Evolutionary conservation across 768 basidiomycete genomes (phyloP), one percentile per base, ranked within the genome.

Genomic region (Hygrophoropsis aurantiaca): DNA sequence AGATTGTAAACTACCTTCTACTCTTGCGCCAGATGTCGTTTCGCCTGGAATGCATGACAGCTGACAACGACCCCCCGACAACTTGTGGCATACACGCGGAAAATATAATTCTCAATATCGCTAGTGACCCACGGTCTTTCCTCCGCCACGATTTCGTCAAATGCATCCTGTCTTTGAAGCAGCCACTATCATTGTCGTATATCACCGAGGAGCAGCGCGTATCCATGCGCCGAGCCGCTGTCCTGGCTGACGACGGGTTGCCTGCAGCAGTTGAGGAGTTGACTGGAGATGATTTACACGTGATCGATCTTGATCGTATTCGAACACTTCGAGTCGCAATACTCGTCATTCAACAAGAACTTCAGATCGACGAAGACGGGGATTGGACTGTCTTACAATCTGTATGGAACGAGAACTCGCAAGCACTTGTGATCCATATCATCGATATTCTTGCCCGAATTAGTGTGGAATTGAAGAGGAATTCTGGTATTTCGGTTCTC

Each of bases 1-100:
- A 84, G 89, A 85, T 90, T 39, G 75, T 87, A 24, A 85, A 89
- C 52, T 84, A 85, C 56, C 71, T 89, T 7, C 69, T 92, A 11
- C 73, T 87, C 13, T 65, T 90, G 20, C 81, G 83, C 5, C 87
- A 89, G 60, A 76, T 89, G 64, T 80, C 81, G 0, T 80, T 81
- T 43, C 82, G 88, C 9, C 70, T 91, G 19, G 81, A 80, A 53
- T 87, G 85, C 69, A 86, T 87, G 62, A 80, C 78, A n/a, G 74
- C 74, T 40, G 80, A 81, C 44, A 79, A 81, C 44, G 72, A 77
- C 38, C 70, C 77, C 10, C 89, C 87, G 0, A 74, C 78, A 21
- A 79, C 77, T 53, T 79, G 83, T 0, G 81, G 81, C 2, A 75
- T 83, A 25, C 73, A 86, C 34, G 84, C 83, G 0, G 89, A 91